Evolutionary conservation across 2,329 filamentous ascomycete genomes (phyloP).

Genomic region (Rasamsonia emersonii): DNA sequence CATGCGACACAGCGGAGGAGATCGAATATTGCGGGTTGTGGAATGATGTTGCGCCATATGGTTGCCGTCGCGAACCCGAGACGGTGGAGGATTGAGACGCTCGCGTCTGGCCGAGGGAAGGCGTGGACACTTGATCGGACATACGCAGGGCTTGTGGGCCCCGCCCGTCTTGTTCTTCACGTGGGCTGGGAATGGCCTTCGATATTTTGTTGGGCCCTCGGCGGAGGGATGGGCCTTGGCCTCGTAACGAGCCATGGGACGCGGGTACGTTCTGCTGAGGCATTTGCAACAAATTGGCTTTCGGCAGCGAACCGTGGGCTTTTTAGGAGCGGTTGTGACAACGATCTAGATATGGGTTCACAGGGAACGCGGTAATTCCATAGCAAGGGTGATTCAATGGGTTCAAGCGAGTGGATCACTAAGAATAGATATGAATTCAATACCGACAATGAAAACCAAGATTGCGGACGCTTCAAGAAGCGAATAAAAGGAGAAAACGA

Average conservation of each 20-base stretch:
- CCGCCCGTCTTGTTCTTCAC: slow-evolving; percentile 10
- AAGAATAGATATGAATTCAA: not conserved
- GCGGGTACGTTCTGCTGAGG: not conserved
- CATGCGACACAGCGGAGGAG: slow-evolving; percentile 15
- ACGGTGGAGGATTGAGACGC: slow-evolving; percentile 5
- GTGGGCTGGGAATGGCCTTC: slow-evolving; percentile 12
- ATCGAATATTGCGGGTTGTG: slow-evolving; percentile 16
- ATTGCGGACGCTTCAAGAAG: slow-evolving; percentile 1
- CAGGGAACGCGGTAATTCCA: slow-evolving; percentile 1
- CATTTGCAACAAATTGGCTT: slow-evolving; percentile 3
- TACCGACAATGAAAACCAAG: not conserved
- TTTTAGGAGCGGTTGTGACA: too few relatives aligned
- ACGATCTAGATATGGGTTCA: too few relatives aligned
- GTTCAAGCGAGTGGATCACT: not conserved
- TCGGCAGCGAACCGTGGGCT: too few relatives aligned
- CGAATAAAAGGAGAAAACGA: slow-evolving; percentile 2
- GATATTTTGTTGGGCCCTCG: slow-evolving; percentile 24
- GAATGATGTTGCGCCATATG: slow-evolving; percentile 8
- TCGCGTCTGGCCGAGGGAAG: slow-evolving; percentile 5
- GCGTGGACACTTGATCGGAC: slow-evolving; percentile 9
- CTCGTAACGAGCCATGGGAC: not conserved
- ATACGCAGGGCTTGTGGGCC: slow-evolving; percentile 6
- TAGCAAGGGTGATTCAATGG: slow-evolving; percentile 2
- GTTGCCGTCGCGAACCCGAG: slow-evolving; percentile 4
- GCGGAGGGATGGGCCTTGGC: slow-evolving; percentile 11